Evolutionary conservation across 768 basidiomycete species (phyloP).

Genomic region (Naematelia aurantialba): DNA sequence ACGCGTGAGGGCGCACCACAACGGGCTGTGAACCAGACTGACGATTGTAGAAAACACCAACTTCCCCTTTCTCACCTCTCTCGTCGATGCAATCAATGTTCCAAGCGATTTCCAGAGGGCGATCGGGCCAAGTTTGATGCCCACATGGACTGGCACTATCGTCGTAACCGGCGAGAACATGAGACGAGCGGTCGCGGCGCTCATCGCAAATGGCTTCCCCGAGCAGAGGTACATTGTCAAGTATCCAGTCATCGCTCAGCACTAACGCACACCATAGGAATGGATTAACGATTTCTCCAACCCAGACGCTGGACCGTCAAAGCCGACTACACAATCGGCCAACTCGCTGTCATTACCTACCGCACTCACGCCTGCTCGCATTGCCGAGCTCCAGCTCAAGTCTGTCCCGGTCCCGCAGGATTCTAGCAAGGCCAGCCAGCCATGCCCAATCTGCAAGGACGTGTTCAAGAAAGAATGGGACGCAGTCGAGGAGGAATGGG

Average conservation of each 20-base stretch:
- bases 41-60: constrained; percentile 9
- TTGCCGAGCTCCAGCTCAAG: constrained; percentile 62
- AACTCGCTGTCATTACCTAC: constrained; percentile 43
- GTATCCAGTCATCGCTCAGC: constrained; percentile 1
- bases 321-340: constrained; percentile 23
- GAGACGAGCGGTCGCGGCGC: constrained; percentile 73
- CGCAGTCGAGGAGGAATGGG: constrained; percentile 97
- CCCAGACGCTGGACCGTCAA: constrained; percentile 38
- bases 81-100: constrained; percentile 90
- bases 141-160: constrained; percentile 95
- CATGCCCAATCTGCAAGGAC: constrained; percentile 97
- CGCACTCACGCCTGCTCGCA: constrained; percentile 64
- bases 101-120: constrained; percentile 75
- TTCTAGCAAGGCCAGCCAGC: constrained; percentile 78
- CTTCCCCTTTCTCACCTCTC: constrained; percentile 58
- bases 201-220: constrained; percentile 83
- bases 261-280: constrained; percentile 58
- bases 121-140: constrained; percentile 77
- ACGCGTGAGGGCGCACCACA: constrained; percentile 21
- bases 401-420: constrained; percentile 73
- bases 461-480: constrained; percentile 80
- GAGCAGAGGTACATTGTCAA: constrained; percentile 65
- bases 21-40: neutral
- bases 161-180: constrained; percentile 63
- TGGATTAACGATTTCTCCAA: constrained; percentile 68